phyloP scores from a whole-genome alignment of 2,329 filamentous ascomycete species.

The Xylariales sp. region DNA sequence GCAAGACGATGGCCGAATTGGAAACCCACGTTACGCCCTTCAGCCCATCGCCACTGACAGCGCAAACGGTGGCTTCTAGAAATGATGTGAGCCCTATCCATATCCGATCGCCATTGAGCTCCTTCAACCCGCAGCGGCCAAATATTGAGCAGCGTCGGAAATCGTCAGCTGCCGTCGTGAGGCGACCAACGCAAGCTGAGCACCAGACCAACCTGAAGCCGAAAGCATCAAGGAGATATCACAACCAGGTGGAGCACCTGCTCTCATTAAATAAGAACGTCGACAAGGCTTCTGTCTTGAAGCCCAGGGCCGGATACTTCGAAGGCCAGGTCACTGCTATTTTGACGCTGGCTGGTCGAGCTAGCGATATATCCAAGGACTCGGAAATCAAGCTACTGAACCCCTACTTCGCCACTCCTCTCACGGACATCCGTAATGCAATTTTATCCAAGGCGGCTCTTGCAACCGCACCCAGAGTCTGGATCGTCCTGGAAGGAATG shows the following conservation, averaged over 20 bases:
- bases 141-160: slow-evolving; percentile 5
- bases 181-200: slow-evolving; percentile 13
- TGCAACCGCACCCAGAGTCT: slow-evolving; percentile 37
- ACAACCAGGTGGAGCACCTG: slow-evolving; percentile 31
- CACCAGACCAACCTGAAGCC: slow-evolving; percentile 9
- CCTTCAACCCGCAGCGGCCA: neutral
- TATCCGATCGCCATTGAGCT: slow-evolving; percentile 10
- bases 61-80: slow-evolving; percentile 5
- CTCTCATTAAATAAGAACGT: slow-evolving; percentile 35
- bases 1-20: slow-evolving; percentile 39
- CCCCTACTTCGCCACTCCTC: slow-evolving; percentile 34
- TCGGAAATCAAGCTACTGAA: slow-evolving; percentile 33
- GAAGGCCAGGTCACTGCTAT: slow-evolving; percentile 46
- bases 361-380: slow-evolving; percentile 21
- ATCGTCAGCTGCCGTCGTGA: too few relatives aligned
- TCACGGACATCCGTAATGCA: slow-evolving; percentile 33
- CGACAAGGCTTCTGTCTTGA: slow-evolving; percentile 36
- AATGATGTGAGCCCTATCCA: slow-evolving; percentile 16
- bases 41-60: slow-evolving; percentile 9
- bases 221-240: slow-evolving; percentile 17
- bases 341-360: slow-evolving; percentile 31
- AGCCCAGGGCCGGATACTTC: slow-evolving; percentile 44
- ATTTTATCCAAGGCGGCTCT: slow-evolving; percentile 30
- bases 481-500: slow-evolving; percentile 44
- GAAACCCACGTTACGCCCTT: slow-evolving; percentile 34